Base-by-base conservation (phyloP, 345 rosid genomes). In the Geranium rotundifolium region DNA sequence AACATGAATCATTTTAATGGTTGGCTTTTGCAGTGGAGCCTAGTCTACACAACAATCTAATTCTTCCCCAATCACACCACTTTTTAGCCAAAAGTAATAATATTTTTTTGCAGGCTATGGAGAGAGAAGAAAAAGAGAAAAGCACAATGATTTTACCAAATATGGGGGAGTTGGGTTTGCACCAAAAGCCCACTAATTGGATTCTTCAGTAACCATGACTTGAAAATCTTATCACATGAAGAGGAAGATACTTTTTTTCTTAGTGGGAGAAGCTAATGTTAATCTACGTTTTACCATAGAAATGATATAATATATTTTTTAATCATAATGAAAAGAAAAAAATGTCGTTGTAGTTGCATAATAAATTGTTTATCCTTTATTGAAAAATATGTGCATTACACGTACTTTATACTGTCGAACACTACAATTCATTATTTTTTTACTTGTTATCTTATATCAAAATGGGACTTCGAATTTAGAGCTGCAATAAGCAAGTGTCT, bases 1-100 rank as follows among this genome's bases (percentile, higher is more conserved):
- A 71, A n/a, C 79, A 72, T 75, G 69, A 78, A 75, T 75, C 75
- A 76, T 75, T 75, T 82, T 78, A 69, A 80, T 74, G 76, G 76
- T 67, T 79, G 69, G 84, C 77, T 76, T 72, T 78, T 64, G 66
- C 16, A 77, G 70, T 70, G 77, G 50, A 69, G 85, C 72, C 78
- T 79, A 74, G 1, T 41, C 13, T 41, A 41, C 13, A 41, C 50
- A 41, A 41, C 50, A 41, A 41, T 3, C 1, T 1, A 41, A 72
- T 13, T 41, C 10, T 41, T 41, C 50, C 50, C 50, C 5, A 4
- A 41, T 41, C 50, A 9, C 50, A 4, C 50, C 50, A 41, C 50
- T 41, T 41, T 41, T 41, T 9, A 3, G 12, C 13, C 50, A 4
- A 3, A 41, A 41, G 50, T 34, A 34, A 7, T 31, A 31, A 3